Percentiles rank a stretch among this genome's conserved stretches.
Conservation (phyloP, 352 stramenopile genomes). For the Phytopythium ostracodes region DNA sequence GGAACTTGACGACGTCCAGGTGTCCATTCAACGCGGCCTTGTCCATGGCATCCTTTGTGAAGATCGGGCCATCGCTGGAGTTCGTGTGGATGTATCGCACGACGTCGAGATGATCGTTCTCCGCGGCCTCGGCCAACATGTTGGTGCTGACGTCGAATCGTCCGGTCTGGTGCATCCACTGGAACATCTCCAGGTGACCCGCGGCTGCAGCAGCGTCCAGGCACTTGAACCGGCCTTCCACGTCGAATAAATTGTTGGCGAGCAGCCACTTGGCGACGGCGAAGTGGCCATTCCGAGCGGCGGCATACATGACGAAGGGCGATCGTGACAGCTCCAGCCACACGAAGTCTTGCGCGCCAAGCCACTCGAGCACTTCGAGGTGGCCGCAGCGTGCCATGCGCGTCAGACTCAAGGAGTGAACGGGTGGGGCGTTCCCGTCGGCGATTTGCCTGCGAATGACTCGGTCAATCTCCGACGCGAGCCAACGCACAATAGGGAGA, state of each 20-base stretch:
- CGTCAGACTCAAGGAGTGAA: not conserved
- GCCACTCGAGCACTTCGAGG: not conserved
- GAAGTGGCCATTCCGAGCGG: conserved; percentile 16
- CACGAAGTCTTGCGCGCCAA: not conserved
- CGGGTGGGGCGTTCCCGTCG: not conserved
- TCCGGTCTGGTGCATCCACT: not conserved
- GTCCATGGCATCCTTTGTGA: not conserved
- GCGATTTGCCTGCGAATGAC: not conserved
- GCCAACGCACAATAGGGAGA: not conserved
- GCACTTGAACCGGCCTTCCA: not conserved
- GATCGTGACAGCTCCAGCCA: not conserved
- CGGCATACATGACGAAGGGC: conserved; percentile 22
- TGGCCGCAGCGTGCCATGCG: not conserved
- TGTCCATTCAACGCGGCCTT: not conserved
- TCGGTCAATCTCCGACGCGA: not conserved
- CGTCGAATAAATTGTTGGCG: not conserved
- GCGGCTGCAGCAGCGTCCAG: not conserved
- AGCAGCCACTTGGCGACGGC: not conserved
- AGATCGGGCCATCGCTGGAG: not conserved
- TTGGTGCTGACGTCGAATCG: not conserved
- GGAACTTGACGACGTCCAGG: not conserved
- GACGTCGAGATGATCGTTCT: not conserved
- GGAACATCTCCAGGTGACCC: not conserved
- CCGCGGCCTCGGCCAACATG: not conserved
- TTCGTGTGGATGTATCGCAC: not conserved